Evolutionary conservation across 2,329 filamentous ascomycete genomes (phyloP).

Genomic region (Meredithiella fracta): DNA sequence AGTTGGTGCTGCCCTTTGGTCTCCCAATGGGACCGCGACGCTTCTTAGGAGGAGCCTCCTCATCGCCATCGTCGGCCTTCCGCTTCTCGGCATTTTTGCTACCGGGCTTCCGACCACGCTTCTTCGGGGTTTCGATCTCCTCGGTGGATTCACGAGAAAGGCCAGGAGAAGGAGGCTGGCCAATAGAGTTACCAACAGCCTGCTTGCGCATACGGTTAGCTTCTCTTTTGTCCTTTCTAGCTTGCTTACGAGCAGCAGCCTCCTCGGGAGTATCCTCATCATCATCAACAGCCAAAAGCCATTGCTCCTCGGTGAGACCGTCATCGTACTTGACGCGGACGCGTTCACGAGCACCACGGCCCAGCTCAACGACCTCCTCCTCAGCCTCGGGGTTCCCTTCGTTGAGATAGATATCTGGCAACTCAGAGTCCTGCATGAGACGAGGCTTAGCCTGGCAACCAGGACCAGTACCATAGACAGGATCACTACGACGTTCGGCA

Average conservation of each 20-base stretch:
- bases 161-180: constrained; percentile 52
- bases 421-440: constrained; percentile 70
- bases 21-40: constrained; percentile 55
- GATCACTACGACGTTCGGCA: constrained; percentile 48
- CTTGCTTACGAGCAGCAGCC: constrained; percentile 77
- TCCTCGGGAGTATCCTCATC: constrained; percentile 90
- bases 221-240: constrained; percentile 64
- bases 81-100: constrained; percentile 60
- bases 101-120: constrained; percentile 67
- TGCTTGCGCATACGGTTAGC: constrained; percentile 54
- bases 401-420: constrained; percentile 84
- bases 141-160: constrained; percentile 74
- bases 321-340: constrained; percentile 93
- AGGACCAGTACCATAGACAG: constrained; percentile 51
- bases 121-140: constrained; percentile 50
- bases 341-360: constrained; percentile 86
- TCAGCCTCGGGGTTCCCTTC: constrained; percentile 71
- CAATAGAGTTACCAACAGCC: constrained; percentile 18
- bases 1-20: constrained; percentile 38
- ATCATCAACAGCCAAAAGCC: constrained; percentile 94
- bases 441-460: constrained; percentile 53
- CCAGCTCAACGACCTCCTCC: constrained; percentile 56
- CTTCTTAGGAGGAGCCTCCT: constrained; percentile 64
- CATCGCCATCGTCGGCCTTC: constrained; percentile 66
- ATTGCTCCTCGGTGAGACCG: constrained; percentile 94